Base-by-base conservation (phyloP, 176 grass and related monocot genomes). In the Triticum urartu region DNA sequence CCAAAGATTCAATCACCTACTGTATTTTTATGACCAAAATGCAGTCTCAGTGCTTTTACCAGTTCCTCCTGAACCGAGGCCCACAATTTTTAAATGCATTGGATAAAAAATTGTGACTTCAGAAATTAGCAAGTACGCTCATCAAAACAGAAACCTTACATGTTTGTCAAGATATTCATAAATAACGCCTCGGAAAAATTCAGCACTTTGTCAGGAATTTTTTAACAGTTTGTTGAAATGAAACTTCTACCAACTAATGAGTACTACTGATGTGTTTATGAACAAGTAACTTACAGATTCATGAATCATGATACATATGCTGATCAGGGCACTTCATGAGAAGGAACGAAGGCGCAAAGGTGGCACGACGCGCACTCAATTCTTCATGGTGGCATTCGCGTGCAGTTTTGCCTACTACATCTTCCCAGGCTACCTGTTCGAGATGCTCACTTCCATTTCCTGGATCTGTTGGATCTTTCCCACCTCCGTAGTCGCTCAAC, bases 391-490 rank as follows among this genome's bases (percentile, higher is more conserved):
- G 71, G 95, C 95, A 5, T 97, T 97, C 80, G 10, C 72, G 12
- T 91, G 90, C 72, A 94, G 95, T 64, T 97, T 97, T 28, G 92
- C 90, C 72, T 97, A 89, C 75, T 97, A 97, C 39, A 79, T 91
- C 35, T 89, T 97, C 78, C 92, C 95, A 5, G 95, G 95, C 59
- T 94, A 94, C 78, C 86, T 97, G 40, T 94, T 97, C 42, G 87
- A 90, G 84, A 97, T 97, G 92, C 88, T 97, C 25, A 94, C 92
- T 17, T 97, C 95, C 42, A 79, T 97, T 69, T 97, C 95, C 36
- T 94, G 95, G 92, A 89, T 97, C 67, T 94, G 95, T 8, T 97
- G 92, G 92, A 7, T 92, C 71, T 94, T 97, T 33, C 95, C 90
- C 9, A 25, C 66, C 42, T 94, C 90, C 0, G 88, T 94, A 72